Evolutionary conservation across 108 stramenopile genomes (phyloP).

Genomic region (Asterionellopsis glacialis): DNA sequence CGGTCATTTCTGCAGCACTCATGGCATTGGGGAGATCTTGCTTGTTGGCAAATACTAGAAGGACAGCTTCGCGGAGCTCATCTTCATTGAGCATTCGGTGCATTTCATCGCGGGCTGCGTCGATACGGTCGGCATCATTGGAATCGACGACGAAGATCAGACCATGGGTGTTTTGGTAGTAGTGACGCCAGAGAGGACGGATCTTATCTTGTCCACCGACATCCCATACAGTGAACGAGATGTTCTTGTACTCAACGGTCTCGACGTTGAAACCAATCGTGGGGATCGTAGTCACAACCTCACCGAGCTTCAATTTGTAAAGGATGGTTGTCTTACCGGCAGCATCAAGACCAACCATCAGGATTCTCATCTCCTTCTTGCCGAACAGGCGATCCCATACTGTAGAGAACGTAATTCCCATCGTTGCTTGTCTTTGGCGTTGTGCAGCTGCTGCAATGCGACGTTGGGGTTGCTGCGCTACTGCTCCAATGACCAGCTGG

Average conservation of each 20-base stretch:
- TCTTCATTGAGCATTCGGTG: constrained; percentile 99
- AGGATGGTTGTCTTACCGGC: constrained; percentile 99
- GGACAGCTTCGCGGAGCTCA: constrained; percentile 93
- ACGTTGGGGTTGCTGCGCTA: too few species aligned
- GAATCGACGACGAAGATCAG: constrained; percentile 99
- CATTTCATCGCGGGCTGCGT: constrained; percentile 97
- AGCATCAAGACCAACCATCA: constrained; percentile 99
- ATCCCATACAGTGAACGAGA: constrained; percentile 98
- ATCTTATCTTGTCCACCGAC: constrained; percentile 99
- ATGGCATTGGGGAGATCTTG: constrained; percentile 99
- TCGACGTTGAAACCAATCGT: constrained; percentile 98
- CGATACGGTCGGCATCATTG: constrained; percentile 99
- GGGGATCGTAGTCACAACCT: constrained; percentile 98
- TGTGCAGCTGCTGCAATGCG: too few species aligned
- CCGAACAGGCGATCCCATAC: constrained; percentile 88
- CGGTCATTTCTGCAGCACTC: constrained; percentile 98
- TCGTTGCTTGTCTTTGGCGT: constrained; percentile 34
- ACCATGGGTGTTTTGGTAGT: constrained; percentile 99
- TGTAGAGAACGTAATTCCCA: constrained; percentile 87
- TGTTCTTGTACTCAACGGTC: constrained; percentile 96
- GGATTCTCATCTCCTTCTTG: constrained; percentile 99
- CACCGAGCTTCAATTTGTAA: constrained; percentile 99
- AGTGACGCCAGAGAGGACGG: constrained; percentile 99
- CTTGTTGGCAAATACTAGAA: constrained; percentile 98
- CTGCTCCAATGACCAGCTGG: too few species aligned